A percentile compares a stretch with the other conserved stretches of the same genome.
Evolutionary conservation across 2,329 filamentous ascomycete genomes (phyloP).

Genomic region (Fusarium temperatum): DNA sequence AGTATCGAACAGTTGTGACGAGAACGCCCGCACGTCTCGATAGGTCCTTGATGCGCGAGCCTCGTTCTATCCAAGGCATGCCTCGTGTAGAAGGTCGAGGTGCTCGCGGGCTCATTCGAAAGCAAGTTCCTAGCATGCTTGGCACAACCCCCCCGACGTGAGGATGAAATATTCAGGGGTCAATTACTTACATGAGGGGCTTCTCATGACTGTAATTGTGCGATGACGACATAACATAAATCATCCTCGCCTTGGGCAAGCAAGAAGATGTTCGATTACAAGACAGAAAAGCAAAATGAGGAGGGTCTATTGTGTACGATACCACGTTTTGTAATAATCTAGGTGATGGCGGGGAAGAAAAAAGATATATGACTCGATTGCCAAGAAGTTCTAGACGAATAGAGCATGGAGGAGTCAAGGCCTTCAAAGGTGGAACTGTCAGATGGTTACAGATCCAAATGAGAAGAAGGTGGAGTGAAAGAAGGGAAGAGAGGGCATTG

Average conservation of each 20-base stretch:
- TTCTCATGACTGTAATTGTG: background rate
- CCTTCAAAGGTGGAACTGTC: background rate
- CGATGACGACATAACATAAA: background rate
- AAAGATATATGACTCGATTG: slow-evolving; percentile 23
- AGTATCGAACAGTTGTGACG: slow-evolving; percentile 69
- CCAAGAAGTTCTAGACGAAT: slow-evolving; percentile 7
- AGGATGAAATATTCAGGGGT: slow-evolving; percentile 9
- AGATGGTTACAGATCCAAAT: background rate
- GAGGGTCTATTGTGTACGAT: slow-evolving; percentile 38
- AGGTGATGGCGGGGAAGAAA: slow-evolving; percentile 9
- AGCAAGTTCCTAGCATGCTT: slow-evolving; percentile 64
- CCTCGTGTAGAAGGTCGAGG: slow-evolving; percentile 68
- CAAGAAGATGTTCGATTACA: slow-evolving; percentile 2
- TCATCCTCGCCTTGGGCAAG: background rate
- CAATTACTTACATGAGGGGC: slow-evolving; percentile 3
- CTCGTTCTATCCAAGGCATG: slow-evolving; percentile 88
- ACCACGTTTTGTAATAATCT: slow-evolving; percentile 40
- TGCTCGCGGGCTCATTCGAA: slow-evolving; percentile 60
- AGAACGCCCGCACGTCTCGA: slow-evolving; percentile 86
- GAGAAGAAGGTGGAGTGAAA: slow-evolving; percentile 9
- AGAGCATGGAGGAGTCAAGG: background rate
- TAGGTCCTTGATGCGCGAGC: slow-evolving; percentile 87
- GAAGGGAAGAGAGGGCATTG: background rate
- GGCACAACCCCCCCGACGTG: slow-evolving; percentile 53
- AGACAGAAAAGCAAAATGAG: slow-evolving; percentile 14